Percentiles rank a stretch among this genome's conserved stretches.
phyloP scores from a whole-genome alignment of 176 grass and related monocot genomes.

The Zoysia japonica region DNA sequence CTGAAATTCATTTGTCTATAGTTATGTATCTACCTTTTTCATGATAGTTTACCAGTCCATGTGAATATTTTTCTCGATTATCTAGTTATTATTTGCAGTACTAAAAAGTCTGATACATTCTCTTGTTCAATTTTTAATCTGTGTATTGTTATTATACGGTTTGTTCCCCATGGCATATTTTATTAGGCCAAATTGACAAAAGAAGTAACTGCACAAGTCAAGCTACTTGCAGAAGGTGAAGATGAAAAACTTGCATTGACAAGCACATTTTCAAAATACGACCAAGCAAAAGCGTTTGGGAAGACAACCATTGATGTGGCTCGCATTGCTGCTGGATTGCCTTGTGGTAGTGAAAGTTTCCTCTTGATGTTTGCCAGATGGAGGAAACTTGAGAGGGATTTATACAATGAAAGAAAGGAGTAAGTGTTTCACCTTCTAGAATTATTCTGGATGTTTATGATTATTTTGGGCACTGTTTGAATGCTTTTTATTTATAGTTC shows the following conservation, averaged over 20 bases:
- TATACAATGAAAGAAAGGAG: constrained; percentile 98
- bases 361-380: constrained; percentile 97
- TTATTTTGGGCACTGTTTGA: not conserved
- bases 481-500: not conserved
- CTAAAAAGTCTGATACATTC: not conserved
- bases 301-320: constrained; percentile 95
- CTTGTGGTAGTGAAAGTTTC: constrained; percentile 98
- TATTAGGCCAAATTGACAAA: constrained; percentile 81
- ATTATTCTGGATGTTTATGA: constrained; percentile 25
- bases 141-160: constrained; percentile 12
- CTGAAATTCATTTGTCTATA: constrained; percentile 13
- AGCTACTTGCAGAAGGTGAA: constrained; percentile 89
- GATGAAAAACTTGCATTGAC: constrained; percentile 81
- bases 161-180: constrained; percentile 1
- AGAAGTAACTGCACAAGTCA: constrained; percentile 95
- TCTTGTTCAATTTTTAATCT: constrained; percentile 1
- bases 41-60: constrained; percentile 14
- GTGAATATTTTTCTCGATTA: not conserved
- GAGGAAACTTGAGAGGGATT: constrained; percentile 95
- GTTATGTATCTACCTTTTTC: not conserved
- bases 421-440: constrained; percentile 45
- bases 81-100: not conserved
- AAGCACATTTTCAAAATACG: constrained; percentile 69
- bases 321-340: constrained; percentile 94
- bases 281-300: constrained; percentile 96